These are phyloP conservation scores for Paraconiothyrium brasiliense DNA, from an alignment of 2,329 filamentous ascomycete species.

Conservation along the genomic window DNA sequence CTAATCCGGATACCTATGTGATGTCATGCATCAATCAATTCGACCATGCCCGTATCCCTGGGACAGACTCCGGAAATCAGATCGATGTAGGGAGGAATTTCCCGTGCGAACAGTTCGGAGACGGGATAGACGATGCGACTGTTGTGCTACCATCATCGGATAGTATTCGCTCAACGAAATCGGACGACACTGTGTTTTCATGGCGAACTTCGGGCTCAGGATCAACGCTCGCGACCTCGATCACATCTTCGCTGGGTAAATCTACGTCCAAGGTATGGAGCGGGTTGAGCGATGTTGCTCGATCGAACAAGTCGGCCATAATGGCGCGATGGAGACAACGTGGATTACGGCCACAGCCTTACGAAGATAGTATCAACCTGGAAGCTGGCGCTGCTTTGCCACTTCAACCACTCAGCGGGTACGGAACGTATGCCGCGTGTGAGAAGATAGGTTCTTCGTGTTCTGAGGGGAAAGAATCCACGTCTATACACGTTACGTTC, in stretches of 20 bases:
- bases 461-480: not conserved
- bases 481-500: conserved; percentile 6
- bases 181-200: not conserved
- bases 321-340: not conserved
- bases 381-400: conserved; percentile 3
- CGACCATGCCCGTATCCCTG: not conserved
- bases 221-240: conserved; percentile 7
- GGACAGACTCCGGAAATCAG: not conserved
- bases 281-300: not conserved
- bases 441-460: not conserved
- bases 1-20: no score
- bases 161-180: conserved; percentile 7
- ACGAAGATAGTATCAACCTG: not conserved
- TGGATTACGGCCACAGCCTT: not conserved
- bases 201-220: conserved; percentile 7
- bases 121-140: not conserved
- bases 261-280: not conserved
- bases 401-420: not conserved
- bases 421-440: not conserved
- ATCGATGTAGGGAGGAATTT: not conserved
- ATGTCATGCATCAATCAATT: not conserved
- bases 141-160: conserved; percentile 4
- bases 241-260: conserved; percentile 2
- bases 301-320: not conserved
- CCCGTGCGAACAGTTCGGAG: not conserved